phyloP scores from a whole-genome alignment of 2,329 filamentous ascomycete species.

The Penicillium sp. region DNA sequence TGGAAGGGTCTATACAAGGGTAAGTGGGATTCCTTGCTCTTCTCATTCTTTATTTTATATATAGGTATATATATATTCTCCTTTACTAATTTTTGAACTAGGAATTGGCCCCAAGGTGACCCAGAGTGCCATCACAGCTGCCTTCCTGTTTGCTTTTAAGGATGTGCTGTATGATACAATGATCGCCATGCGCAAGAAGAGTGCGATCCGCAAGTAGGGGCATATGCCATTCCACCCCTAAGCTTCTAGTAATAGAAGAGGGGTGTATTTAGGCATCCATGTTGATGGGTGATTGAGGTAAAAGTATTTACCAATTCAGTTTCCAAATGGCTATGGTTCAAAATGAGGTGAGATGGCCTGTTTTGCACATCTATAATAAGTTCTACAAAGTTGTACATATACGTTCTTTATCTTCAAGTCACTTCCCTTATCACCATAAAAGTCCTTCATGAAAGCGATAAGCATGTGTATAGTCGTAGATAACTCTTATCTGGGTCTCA shows the following conservation, averaged over 20 bases:
- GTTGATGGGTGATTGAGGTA: not conserved
- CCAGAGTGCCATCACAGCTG: slow-evolving; percentile 93
- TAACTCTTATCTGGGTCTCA: not conserved
- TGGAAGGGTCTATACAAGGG: slow-evolving; percentile 90
- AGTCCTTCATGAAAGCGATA: too few relatives aligned
- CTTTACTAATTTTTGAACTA: slow-evolving; percentile 35
- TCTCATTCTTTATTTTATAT: not conserved
- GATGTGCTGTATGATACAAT: slow-evolving; percentile 79
- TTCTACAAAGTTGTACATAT: not conserved
- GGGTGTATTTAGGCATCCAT: not conserved
- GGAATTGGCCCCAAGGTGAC: slow-evolving; percentile 95
- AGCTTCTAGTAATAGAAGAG: not conserved
- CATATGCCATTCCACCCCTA: not conserved
- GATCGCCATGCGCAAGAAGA: slow-evolving; percentile 35
- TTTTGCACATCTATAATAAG: not conserved
- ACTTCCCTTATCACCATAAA: too few relatives aligned
- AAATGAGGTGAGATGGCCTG: not conserved
- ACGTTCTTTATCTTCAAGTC: too few relatives aligned
- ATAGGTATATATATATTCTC: not conserved
- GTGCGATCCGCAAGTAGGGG: slow-evolving; percentile 32
- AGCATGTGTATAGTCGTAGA: too few relatives aligned
- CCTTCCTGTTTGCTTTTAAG: slow-evolving; percentile 97
- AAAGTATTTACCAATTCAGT: not conserved
- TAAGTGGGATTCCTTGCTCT: slow-evolving; percentile 46
- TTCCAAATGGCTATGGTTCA: not conserved